phyloP scores from a whole-genome alignment of 805 yeast genomes.

The Ogataea dorogensis region DNA sequence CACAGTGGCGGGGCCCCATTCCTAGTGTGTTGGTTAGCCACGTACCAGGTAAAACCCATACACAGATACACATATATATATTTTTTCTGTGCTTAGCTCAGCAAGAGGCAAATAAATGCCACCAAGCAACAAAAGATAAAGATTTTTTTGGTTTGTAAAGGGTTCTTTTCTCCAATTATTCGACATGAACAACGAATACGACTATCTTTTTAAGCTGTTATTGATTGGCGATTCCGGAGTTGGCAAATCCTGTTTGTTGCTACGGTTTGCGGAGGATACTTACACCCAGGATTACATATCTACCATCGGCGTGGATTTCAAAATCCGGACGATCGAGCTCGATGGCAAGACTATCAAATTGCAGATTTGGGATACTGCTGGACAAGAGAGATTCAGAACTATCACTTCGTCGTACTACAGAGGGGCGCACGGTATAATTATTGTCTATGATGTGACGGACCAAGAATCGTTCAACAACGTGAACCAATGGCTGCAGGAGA shows the following conservation, averaged over 20 bases:
- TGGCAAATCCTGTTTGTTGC: constrained; percentile 91
- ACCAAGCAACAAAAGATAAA: constrained; percentile 13
- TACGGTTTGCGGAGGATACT: constrained; percentile 96
- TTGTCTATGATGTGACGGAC: constrained; percentile 97
- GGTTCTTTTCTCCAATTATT: background rate
- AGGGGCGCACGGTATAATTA: constrained; percentile 98
- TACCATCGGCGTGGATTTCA: constrained; percentile 96
- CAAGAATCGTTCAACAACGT: constrained; percentile 95
- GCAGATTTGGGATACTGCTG: constrained; percentile 99
- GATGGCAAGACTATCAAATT: constrained; percentile 97
- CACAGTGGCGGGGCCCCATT: constrained; percentile 2
- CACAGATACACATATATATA: no score
- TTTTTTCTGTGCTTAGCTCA: constrained; percentile 5
- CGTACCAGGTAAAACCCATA: constrained; percentile 1
- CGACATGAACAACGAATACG: constrained; percentile 90
- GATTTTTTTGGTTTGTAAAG: constrained; percentile 5
- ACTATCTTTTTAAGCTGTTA: constrained; percentile 89
- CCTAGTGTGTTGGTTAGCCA: constrained; percentile 1
- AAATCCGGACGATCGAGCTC: constrained; percentile 82
- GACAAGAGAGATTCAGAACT: constrained; percentile 97
- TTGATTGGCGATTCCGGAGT: constrained; percentile 99
- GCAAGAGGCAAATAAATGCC: constrained; percentile 15
- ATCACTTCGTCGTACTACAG: constrained; percentile 96
- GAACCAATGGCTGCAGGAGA: constrained; percentile 98
- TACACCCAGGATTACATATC: constrained; percentile 96